Percentiles rank a stretch among this genome's conserved stretches.
phyloP scores from a whole-genome alignment of 139 green algal species.

The Dunaliella sp. region DNA sequence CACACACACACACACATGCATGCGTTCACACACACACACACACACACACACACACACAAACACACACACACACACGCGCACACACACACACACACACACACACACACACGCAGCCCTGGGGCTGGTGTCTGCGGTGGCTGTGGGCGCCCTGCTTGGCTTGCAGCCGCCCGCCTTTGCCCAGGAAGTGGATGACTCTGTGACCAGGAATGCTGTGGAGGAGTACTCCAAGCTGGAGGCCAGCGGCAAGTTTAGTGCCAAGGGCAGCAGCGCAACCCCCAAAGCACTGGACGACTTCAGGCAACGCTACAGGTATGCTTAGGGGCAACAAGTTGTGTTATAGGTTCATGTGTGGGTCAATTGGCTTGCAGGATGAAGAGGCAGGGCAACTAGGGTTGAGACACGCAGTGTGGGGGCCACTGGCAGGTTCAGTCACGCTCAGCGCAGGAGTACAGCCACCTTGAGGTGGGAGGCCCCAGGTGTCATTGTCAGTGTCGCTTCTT shows the following conservation, averaged over 20 bases:
- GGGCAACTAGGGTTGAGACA: no score
- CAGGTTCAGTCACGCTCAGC: no score
- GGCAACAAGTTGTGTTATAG: no score
- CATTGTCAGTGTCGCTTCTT: no score
- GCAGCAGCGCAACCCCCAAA: slow-evolving; percentile 14
- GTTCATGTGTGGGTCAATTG: no score
- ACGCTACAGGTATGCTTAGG: slow-evolving; percentile 36
- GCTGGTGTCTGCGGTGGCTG: background rate
- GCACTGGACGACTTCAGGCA: slow-evolving; percentile 37
- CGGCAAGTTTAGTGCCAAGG: slow-evolving; percentile 38
- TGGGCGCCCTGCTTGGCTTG: background rate
- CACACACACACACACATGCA: background rate
- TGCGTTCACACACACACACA: background rate
- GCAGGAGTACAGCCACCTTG: no score
- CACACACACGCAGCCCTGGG: background rate
- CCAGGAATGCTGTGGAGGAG: slow-evolving; percentile 20
- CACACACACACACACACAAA: background rate
- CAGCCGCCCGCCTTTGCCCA: background rate
- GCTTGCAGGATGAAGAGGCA: no score
- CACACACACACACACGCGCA: background rate
- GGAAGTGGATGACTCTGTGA: background rate
- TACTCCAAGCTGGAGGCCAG: slow-evolving; percentile 43
- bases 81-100: background rate
- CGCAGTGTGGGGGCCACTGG: no score
- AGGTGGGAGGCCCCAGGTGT: no score